Evolutionary conservation across 2,329 filamentous ascomycete species (phyloP).

Genomic region (Pleoardoris graminearum): DNA sequence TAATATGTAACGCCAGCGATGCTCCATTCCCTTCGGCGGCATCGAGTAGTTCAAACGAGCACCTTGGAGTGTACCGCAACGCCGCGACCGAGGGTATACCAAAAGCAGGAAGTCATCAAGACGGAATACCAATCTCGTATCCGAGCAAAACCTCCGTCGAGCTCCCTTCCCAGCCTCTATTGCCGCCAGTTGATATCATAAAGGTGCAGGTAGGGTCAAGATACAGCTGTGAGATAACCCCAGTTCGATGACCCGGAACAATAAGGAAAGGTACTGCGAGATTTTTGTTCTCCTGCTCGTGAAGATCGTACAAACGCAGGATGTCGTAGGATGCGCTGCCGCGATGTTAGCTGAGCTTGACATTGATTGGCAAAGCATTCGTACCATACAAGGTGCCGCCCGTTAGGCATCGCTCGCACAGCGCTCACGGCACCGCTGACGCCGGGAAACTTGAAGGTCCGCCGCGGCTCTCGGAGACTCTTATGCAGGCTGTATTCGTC

Average conservation of each 20-base stretch:
- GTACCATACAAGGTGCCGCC: conserved; percentile 84
- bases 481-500: conserved; percentile 92
- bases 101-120: conserved; percentile 17
- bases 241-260: conserved; percentile 85
- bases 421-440: conserved; percentile 90
- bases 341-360: not conserved
- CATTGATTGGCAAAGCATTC: conserved; percentile 21
- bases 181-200: conserved; percentile 90
- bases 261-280: conserved; percentile 93
- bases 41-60: not conserved
- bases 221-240: conserved; percentile 83
- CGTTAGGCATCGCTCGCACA: conserved; percentile 88
- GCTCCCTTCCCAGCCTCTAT: conserved; percentile 90
- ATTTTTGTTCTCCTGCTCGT: conserved; percentile 65
- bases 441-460: conserved; percentile 82
- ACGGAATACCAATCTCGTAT: conserved; percentile 75
- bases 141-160: conserved; percentile 89
- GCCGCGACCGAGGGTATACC: conserved; percentile 33
- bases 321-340: conserved; percentile 87
- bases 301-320: conserved; percentile 86
- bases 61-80: not conserved
- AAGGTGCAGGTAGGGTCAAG: conserved; percentile 86
- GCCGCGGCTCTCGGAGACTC: conserved; percentile 71
- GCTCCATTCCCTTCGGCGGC: not conserved
- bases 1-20: not conserved